These are phyloP conservation scores for Botrytis aclada DNA, from an alignment of 2,329 filamentous ascomycete species.

Conservation along the genomic window DNA sequence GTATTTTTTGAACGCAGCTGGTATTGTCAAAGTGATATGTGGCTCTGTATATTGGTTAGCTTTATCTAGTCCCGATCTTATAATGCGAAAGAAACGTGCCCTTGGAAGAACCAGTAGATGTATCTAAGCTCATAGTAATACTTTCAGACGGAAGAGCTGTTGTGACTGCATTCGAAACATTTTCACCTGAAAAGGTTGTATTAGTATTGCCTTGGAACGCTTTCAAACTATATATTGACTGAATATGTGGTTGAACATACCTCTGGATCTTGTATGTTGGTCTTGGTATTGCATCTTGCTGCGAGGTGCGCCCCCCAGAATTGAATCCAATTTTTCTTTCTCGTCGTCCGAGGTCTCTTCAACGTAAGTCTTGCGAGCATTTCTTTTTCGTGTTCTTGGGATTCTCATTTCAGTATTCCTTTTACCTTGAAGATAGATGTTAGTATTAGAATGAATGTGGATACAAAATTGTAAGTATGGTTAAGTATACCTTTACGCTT, in stretches of 20 bases:
- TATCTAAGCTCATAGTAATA: background rate
- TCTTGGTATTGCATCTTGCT: background rate
- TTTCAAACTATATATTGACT: background rate
- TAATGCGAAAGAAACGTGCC: background rate
- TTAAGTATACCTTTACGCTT: background rate
- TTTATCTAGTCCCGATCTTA: no score
- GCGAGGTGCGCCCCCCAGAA: background rate
- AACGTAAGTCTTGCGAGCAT: background rate
- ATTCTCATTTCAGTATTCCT: background rate
- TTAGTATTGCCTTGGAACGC: background rate
- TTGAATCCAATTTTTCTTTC: background rate
- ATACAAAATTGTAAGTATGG: background rate
- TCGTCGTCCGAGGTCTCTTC: fast-evolving
- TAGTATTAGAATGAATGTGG: no score
- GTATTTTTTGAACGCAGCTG: background rate
- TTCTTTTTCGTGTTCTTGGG: background rate
- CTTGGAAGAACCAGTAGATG: no score
- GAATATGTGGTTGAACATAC: background rate
- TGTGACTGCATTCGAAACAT: background rate
- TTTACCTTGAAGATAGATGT: background rate
- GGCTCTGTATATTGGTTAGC: background rate
- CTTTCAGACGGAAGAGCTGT: background rate
- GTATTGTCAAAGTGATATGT: background rate
- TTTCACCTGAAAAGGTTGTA: background rate
- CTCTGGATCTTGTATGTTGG: background rate